A percentile compares a stretch with the other conserved stretches of the same genome.
Evolutionary conservation across 2,329 filamentous ascomycete genomes (phyloP).

Genomic region (Herpotrichia juniperi): DNA sequence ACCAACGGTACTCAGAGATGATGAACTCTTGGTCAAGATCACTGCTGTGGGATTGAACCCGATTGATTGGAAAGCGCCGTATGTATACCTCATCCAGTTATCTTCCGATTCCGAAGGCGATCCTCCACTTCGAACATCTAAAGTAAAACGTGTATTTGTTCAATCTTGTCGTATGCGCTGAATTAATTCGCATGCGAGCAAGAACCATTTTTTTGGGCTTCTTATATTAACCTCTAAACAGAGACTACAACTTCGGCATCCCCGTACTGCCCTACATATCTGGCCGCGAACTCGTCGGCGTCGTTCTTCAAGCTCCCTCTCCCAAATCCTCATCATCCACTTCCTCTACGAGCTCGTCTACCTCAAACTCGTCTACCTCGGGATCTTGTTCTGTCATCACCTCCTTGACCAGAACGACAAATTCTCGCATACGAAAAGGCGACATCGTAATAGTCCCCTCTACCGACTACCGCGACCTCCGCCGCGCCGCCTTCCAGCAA

Average conservation of each 20-base stretch:
- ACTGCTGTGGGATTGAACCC: constrained; percentile 74
- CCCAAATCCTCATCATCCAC: no score
- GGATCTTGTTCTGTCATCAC: no score
- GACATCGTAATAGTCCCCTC: constrained; percentile 65
- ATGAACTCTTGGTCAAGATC: constrained; percentile 68
- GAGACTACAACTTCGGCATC: constrained; percentile 74
- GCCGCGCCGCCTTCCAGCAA: constrained; percentile 75
- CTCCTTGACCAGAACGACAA: no score
- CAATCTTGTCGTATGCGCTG: no score
- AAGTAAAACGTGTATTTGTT: no score
- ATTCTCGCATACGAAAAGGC: constrained; percentile 55
- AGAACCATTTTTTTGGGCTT: no score
- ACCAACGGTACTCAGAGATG: constrained; percentile 51
- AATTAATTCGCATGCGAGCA: no score
- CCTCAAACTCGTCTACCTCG: no score
- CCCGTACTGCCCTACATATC: constrained; percentile 71
- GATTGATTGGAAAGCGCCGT: constrained; percentile 78
- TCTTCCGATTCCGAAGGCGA: neutral
- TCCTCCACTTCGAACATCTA: no score
- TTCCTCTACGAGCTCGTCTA: no score
- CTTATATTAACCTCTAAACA: constrained; percentile 32
- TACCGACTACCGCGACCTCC: constrained; percentile 74
- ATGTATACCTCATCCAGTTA: constrained; percentile 36
- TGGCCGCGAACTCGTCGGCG: constrained; percentile 72
- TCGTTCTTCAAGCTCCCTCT: constrained; percentile 58